These are phyloP conservation scores for Aspergillus sojae DNA, from an alignment of 2,329 filamentous ascomycete species.

Conservation along the genomic window DNA sequence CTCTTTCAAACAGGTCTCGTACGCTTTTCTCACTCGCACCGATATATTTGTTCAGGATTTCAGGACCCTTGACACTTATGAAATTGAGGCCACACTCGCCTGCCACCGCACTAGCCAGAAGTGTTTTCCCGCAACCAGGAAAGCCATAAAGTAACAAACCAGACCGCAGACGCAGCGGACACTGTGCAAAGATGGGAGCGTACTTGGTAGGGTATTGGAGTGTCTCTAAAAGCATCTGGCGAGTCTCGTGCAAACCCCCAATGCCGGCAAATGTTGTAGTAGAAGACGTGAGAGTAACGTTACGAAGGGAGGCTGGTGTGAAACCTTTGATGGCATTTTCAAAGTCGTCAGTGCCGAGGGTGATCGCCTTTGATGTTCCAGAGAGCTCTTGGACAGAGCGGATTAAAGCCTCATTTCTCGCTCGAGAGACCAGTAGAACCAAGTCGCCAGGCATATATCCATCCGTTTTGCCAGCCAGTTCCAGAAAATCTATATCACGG, in stretches of 20 bases:
- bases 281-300: constrained; percentile 90
- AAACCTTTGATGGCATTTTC: constrained; percentile 84
- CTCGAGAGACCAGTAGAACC: constrained; percentile 79
- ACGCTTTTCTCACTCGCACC: constrained; percentile 96
- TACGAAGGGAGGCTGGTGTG: constrained; percentile 89
- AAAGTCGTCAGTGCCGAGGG: constrained; percentile 75
- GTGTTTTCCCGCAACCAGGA: constrained; percentile 93
- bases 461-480: constrained; percentile 90
- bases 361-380: constrained; percentile 59
- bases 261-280: constrained; percentile 92
- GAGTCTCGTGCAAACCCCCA: constrained; percentile 81
- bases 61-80: constrained; percentile 95
- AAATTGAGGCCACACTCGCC: constrained; percentile 98
- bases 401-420: constrained; percentile 89
- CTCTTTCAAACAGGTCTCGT: constrained; percentile 90
- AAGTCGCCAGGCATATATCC: constrained; percentile 98
- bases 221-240: constrained; percentile 90
- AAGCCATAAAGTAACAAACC: constrained; percentile 92
- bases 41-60: constrained; percentile 99
- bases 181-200: constrained; percentile 95
- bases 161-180: constrained; percentile 89
- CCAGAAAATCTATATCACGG: constrained; percentile 80
- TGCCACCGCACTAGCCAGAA: constrained; percentile 94
- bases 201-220: constrained; percentile 97
- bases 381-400: constrained; percentile 67